Conservation (phyloP, 257 asterid species). For the Avicennia marina region DNA sequence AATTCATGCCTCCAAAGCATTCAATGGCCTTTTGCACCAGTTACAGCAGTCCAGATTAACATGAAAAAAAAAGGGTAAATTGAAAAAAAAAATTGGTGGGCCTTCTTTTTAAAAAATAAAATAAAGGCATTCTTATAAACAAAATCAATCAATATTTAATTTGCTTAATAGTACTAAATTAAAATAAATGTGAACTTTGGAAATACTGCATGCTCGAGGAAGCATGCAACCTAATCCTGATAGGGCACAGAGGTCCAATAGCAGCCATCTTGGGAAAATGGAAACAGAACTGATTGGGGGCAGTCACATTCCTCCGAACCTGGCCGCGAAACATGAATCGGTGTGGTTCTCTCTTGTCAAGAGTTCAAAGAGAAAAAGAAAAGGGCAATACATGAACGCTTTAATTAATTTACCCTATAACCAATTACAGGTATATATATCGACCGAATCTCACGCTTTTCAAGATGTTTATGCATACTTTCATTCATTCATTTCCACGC, state of each 20-base stretch:
- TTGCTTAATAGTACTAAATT: no score
- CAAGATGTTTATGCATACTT: slow-evolving; percentile 27
- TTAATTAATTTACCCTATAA: slow-evolving; percentile 14
- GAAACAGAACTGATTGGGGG: neutral
- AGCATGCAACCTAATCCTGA: slow-evolving; percentile 22
- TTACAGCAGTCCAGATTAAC: no score
- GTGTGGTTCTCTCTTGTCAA: slow-evolving; percentile 28
- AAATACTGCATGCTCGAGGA: no score
- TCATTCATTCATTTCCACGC: no score
- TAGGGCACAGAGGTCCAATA: neutral
- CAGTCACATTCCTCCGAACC: slow-evolving; percentile 36
- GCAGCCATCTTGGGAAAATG: neutral
- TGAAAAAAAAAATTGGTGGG: no score
- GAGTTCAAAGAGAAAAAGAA: neutral
- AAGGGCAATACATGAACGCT: neutral
- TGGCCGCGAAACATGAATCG: slow-evolving; percentile 39
- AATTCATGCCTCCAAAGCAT: no score
- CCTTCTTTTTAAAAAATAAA: no score
- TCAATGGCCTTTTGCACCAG: no score
- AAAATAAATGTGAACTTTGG: no score
- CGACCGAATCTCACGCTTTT: slow-evolving; percentile 31
- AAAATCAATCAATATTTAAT: no score
- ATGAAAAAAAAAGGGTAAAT: no score
- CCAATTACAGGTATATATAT: slow-evolving; percentile 26
- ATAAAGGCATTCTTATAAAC: no score